Evolutionary conservation across 2,329 filamentous ascomycete genomes (phyloP).

Genomic region (Helotiales sp.): DNA sequence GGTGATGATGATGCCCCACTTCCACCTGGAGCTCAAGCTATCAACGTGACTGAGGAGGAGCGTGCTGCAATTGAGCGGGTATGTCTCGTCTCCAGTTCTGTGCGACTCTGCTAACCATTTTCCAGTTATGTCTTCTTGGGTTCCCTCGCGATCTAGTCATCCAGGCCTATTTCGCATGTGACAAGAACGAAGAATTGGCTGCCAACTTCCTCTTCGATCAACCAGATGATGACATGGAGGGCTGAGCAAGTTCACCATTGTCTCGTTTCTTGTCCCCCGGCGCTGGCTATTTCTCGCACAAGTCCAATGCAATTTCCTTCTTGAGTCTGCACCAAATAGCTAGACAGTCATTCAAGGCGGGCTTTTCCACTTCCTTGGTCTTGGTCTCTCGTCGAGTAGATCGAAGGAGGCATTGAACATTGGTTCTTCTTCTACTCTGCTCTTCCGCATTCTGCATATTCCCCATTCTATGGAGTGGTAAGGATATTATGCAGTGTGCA

Average conservation of each 20-base stretch:
- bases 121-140: constrained; percentile 84
- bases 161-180: constrained; percentile 98
- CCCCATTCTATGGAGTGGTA: background rate
- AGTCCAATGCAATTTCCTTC: background rate
- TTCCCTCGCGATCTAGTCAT: constrained; percentile 94
- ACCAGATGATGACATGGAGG: constrained; percentile 71
- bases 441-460: constrained; percentile 11
- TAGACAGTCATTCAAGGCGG: constrained; percentile 10
- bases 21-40: constrained; percentile 86
- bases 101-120: background rate
- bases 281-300: constrained; percentile 14
- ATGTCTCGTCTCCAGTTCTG: constrained; percentile 46
- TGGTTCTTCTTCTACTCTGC: background rate
- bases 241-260: constrained; percentile 19
- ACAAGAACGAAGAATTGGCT: constrained; percentile 98
- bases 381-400: background rate
- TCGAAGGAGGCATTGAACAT: background rate
- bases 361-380: background rate
- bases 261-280: constrained; percentile 22
- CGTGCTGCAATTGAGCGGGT: constrained; percentile 95
- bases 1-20: constrained; percentile 82
- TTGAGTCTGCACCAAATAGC: constrained; percentile 6
- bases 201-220: constrained; percentile 99
- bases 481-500: background rate
- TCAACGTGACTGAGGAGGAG: constrained; percentile 94